phyloP scores from a whole-genome alignment of 352 stramenopile genomes.

The Phytopythium aichiense region DNA sequence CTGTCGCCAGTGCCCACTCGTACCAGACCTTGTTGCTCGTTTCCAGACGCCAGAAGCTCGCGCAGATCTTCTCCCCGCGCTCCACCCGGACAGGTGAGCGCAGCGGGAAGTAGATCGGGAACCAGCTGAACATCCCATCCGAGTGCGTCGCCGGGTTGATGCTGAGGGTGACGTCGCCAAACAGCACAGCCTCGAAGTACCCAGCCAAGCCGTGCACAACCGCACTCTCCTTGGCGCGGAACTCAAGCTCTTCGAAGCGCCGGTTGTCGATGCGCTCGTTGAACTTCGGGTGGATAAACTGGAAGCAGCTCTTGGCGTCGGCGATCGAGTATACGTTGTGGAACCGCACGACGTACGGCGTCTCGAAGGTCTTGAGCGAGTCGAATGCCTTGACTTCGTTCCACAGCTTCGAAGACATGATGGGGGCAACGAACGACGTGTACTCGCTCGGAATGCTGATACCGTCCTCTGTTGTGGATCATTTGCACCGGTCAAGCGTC shows the following conservation, averaged over 20 bases:
- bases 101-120: constrained; percentile 98
- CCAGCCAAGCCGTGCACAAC: constrained; percentile 94
- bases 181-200: constrained; percentile 96
- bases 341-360: constrained; percentile 96
- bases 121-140: constrained; percentile 99
- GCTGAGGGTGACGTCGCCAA: constrained; percentile 90
- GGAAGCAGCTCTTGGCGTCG: constrained; percentile 89
- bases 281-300: constrained; percentile 92
- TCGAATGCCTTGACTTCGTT: constrained; percentile 85
- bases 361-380: constrained; percentile 90
- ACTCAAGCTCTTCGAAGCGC: constrained; percentile 55
- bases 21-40: constrained; percentile 95
- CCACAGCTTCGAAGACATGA: constrained; percentile 94
- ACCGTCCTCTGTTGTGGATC: constrained; percentile 46
- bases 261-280: constrained; percentile 80
- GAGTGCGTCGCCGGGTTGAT: constrained; percentile 96
- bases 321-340: constrained; percentile 89
- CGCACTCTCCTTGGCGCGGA: constrained; percentile 44
- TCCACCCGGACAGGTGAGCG: constrained; percentile 85
- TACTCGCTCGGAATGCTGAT: constrained; percentile 91
- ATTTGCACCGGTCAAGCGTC: constrained; percentile 2
- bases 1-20: constrained; percentile 92
- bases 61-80: constrained; percentile 71
- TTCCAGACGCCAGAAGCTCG: constrained; percentile 92
- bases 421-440: constrained; percentile 93